Base-by-base conservation (phyloP, 192 early-diverging fungal genomes). In the Coemansia sp. region DNA sequence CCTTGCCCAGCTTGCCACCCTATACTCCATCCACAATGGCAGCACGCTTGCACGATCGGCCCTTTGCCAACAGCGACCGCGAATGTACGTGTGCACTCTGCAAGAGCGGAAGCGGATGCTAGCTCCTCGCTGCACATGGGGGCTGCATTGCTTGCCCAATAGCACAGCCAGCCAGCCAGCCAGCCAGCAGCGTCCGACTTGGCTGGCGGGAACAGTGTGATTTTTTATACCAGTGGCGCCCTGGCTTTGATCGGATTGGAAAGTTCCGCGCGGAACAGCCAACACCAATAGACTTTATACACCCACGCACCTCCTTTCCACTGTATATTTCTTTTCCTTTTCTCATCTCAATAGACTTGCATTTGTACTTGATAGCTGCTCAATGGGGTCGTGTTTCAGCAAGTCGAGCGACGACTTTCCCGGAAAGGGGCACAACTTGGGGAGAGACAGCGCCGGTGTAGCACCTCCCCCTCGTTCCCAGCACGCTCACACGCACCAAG, bases 1-100 rank as follows among this genome's bases (percentile, higher is more conserved):
- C n/a, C 21, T 39, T n/a, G 42, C 42, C 42, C 16, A 44, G 9
- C 42, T 18, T 16, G 43, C 15, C 15, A 10, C 42, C 15, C 42
- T 38, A 26, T 53, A 10, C 18, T 20, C 30, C 21, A 37, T 40
- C 18, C 20, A 12, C 38, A 53, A 26, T 30, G 18, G 16, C 52
- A 16, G 20, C 26, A 15, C 12, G 17, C 4, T 26, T 26, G 23
- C 23, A 26, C 23, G 14, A 37, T 23, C 14, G 17, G 21, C 11
- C 40, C 3, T 53, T 55, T 51, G 41, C 60, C 28, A 28, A 34
- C 32, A n/a, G 32, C 39, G 66, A 69, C 40, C 66, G 66, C 23
- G 59, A 62, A 30, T 69, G 66, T 23, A 61, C 58, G 10, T 69
- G 66, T n/a, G 41, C 59, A 6, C 47, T 69, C 32, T 69, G 66